phyloP scores from a whole-genome alignment of 768 basidiomycete genomes.

The Glaciozyma antarctica region DNA sequence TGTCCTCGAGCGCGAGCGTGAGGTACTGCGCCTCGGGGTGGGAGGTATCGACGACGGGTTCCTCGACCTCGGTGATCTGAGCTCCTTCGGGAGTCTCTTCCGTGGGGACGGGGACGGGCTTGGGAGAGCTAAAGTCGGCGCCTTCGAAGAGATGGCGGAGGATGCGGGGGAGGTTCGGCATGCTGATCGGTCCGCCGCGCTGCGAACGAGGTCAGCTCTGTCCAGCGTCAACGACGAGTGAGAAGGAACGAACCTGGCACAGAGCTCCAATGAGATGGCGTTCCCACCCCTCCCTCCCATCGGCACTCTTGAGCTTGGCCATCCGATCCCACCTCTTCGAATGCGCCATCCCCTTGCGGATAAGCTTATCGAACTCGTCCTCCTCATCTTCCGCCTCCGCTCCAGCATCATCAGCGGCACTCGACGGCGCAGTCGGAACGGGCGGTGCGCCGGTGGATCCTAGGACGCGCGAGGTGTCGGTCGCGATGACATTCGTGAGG shows the following conservation, averaged over 20 bases:
- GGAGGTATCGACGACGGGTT: conserved; percentile 45
- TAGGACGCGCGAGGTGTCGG: conserved; percentile 50
- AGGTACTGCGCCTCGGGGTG: conserved; percentile 38
- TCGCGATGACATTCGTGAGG: conserved; percentile 70
- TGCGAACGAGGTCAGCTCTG: not conserved
- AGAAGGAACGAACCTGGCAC: conserved; percentile 16
- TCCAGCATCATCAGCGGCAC: conserved; percentile 7
- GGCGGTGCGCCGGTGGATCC: conserved; percentile 13
- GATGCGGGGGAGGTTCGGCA: conserved; percentile 29
- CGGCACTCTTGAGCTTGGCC: conserved; percentile 29
- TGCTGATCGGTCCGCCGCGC: conserved; percentile 25
- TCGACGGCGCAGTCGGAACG: not conserved
- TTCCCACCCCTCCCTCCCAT: conserved; percentile 34
- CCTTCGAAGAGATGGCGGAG: conserved; percentile 32
- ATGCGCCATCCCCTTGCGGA: conserved; percentile 29
- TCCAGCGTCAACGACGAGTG: too few relatives aligned
- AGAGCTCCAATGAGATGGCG: conserved; percentile 32
- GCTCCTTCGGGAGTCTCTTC: conserved; percentile 15
- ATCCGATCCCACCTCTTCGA: conserved; percentile 34
- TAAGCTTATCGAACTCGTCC: conserved; percentile 21
- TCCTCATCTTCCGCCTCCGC: not conserved
- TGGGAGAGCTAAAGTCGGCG: conserved; percentile 7
- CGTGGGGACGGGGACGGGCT: not conserved
- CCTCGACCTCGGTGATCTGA: conserved; percentile 28
- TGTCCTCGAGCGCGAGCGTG: conserved; percentile 45